phyloP scores from a whole-genome alignment of 2,329 filamentous ascomycete genomes.

The Fusarium brevicatenulatum region DNA sequence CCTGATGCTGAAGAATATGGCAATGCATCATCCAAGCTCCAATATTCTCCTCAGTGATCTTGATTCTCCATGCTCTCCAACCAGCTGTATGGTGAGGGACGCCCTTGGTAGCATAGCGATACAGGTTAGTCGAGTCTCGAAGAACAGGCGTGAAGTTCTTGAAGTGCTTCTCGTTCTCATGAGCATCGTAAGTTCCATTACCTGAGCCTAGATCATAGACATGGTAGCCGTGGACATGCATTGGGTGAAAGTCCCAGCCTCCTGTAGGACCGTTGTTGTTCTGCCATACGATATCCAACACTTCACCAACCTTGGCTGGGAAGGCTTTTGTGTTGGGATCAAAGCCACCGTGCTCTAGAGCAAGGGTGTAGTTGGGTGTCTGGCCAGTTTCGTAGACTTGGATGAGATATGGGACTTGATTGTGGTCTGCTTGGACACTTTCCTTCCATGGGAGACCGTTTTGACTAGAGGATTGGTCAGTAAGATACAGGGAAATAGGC shows the following conservation, averaged over 20 bases:
- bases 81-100: slow-evolving; percentile 56
- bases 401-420: slow-evolving; percentile 32
- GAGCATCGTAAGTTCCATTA: slow-evolving; percentile 24
- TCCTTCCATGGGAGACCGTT: slow-evolving; percentile 29
- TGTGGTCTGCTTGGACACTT: slow-evolving; percentile 15
- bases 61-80: slow-evolving; percentile 70
- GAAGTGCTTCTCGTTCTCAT: slow-evolving; percentile 13
- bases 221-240: slow-evolving; percentile 30
- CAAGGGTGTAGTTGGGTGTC: slow-evolving; percentile 60
- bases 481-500: accelerated
- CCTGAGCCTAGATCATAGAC: slow-evolving; percentile 18
- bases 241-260: slow-evolving; percentile 34
- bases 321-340: slow-evolving; percentile 62
- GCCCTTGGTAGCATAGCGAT: slow-evolving; percentile 60
- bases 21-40: slow-evolving; percentile 73
- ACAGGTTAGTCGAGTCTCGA: slow-evolving; percentile 54
- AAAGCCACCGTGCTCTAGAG: slow-evolving; percentile 61
- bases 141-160: slow-evolving; percentile 24
- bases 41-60: slow-evolving; percentile 54
- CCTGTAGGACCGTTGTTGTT: slow-evolving; percentile 52
- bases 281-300: slow-evolving; percentile 63
- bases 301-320: slow-evolving; percentile 65
- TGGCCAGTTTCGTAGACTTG: slow-evolving; percentile 24
- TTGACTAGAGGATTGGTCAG: not conserved
- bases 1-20: slow-evolving; percentile 67